Percentiles rank a stretch among this genome's conserved stretches.
These are phyloP conservation scores for Lachancea lanzarotensis DNA, from an alignment of 805 yeast species.

Conservation along the genomic window DNA sequence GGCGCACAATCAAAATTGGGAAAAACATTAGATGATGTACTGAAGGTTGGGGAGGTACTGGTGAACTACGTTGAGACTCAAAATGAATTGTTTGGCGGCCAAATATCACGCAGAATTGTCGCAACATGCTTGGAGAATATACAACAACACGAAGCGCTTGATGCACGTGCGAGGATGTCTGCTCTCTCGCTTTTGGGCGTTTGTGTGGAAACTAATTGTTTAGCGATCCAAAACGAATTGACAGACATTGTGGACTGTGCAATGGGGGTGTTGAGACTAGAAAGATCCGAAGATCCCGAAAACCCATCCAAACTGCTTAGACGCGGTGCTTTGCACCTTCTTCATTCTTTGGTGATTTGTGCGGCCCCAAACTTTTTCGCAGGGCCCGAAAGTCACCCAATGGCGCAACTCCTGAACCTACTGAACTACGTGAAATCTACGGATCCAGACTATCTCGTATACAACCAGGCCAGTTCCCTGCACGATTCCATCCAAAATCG, in stretches of 20 bases:
- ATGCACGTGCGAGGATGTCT: conserved; percentile 70
- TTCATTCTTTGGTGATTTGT: conserved; percentile 51
- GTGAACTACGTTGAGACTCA: conserved; percentile 48
- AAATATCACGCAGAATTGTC: conserved; percentile 38
- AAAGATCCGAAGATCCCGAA: conserved; percentile 34
- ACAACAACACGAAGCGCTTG: conserved; percentile 34
- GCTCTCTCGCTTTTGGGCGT: conserved; percentile 80
- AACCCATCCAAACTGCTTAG: conserved; percentile 48
- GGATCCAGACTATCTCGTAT: conserved; percentile 51
- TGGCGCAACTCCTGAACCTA: conserved; percentile 35
- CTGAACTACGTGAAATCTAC: conserved; percentile 41
- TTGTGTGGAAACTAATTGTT: conserved; percentile 52
- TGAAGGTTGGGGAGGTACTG: conserved; percentile 79
- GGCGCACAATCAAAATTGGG: conserved; percentile 17
- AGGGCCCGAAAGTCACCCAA: conserved; percentile 39
- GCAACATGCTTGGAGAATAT: conserved; percentile 39
- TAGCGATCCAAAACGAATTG: conserved; percentile 43
- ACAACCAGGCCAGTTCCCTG: conserved; percentile 49
- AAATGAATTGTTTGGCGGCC: conserved; percentile 44
- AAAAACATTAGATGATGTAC: conserved; percentile 50
- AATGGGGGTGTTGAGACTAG: conserved; percentile 61
- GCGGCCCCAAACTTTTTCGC: conserved; percentile 41
- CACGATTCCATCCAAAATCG: neutral
- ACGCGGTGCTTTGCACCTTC: conserved; percentile 65
- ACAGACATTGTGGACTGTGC: conserved; percentile 66